Base-by-base conservation (phyloP, 768 basidiomycete genomes). In the Termitomyces sp. region DNA sequence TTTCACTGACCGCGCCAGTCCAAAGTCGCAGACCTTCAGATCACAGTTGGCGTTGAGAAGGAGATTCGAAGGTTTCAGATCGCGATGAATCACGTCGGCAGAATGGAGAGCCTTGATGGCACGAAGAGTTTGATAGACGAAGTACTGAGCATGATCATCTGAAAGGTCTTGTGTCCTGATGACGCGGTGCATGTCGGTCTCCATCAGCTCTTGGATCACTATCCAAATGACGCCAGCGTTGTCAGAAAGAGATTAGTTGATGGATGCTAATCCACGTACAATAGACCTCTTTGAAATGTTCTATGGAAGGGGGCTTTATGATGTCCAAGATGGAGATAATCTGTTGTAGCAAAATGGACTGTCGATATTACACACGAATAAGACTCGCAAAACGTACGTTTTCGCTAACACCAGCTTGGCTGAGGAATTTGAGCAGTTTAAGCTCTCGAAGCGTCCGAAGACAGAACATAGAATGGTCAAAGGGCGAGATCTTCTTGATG, bases 41-140 rank as follows among this genome's bases (percentile, higher is more conserved):
- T 97, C 94, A 66, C 94, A 97, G 70, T 97, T 98, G 62, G 93
- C 93, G 68, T 98, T 98, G 58, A 98, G 80, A n/a, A 98, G 85
- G 4, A 98, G 81, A 69, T 98, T 98, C 36, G 94, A 95, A 0
- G 96, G 96, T 69, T 98, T 98, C 65, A 99, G 85, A 72, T 99
- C 96, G 53, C 95, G 86, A 70, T 94, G 92, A 64, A 99, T 91
- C 58, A 99, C 93, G 72, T 96, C 92, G 33, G 96, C 96, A 0
- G 93, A 94, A 69, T 98, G 96, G 4, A 98, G 80, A 0, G 96
- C 94, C 71, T 98, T 98, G 65, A 99, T 83, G 1, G 94, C 96
- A 42, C 96, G 87, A 16, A 98, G 83, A 1, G 95, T 96, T 71
- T 98, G 93, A 68, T 90, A 95, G 62, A 95, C 86, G 71, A 94